Evolutionary conservation across 176 grass and related monocot species (phyloP).

Genomic region (Secale cereale): DNA sequence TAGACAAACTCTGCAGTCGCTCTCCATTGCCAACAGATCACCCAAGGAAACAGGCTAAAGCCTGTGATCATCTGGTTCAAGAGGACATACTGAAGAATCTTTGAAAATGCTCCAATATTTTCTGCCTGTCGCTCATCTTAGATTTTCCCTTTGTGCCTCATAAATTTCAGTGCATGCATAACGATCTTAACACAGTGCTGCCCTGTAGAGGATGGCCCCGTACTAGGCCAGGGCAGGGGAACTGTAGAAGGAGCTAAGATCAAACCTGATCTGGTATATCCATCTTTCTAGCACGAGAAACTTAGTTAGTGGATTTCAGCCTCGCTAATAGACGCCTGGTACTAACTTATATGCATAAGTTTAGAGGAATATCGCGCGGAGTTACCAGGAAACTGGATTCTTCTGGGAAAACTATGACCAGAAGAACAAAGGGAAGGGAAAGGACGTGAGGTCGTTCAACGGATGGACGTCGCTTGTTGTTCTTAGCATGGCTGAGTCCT

Average conservation of each 20-base stretch:
- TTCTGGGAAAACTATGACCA: slow-evolving; percentile 93
- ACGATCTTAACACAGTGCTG: slow-evolving; percentile 7
- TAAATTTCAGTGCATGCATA: neutral
- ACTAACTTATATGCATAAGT: neutral
- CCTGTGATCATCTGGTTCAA: neutral
- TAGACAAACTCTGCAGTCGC: no score
- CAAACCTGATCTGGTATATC: slow-evolving; percentile 83
- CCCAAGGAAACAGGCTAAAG: no score
- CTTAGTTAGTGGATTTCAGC: neutral
- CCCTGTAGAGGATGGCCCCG: slow-evolving; percentile 62
- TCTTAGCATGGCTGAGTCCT: slow-evolving; percentile 82
- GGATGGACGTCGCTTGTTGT: slow-evolving; percentile 84
- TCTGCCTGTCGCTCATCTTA: neutral
- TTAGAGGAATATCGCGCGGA: slow-evolving; percentile 65
- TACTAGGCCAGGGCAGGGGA: slow-evolving; percentile 52
- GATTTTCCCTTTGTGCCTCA: neutral
- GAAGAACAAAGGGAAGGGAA: slow-evolving; percentile 78
- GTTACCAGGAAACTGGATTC: slow-evolving; percentile 74
- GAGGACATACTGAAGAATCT: neutral
- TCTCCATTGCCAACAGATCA: no score
- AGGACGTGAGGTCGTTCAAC: slow-evolving; percentile 76
- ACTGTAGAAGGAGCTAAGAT: slow-evolving; percentile 66
- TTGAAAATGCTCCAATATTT: neutral
- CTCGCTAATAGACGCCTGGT: neutral
- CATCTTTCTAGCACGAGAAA: neutral